Conservation (phyloP, 2,329 filamentous ascomycete species). For the Venturia aucupariae region DNA sequence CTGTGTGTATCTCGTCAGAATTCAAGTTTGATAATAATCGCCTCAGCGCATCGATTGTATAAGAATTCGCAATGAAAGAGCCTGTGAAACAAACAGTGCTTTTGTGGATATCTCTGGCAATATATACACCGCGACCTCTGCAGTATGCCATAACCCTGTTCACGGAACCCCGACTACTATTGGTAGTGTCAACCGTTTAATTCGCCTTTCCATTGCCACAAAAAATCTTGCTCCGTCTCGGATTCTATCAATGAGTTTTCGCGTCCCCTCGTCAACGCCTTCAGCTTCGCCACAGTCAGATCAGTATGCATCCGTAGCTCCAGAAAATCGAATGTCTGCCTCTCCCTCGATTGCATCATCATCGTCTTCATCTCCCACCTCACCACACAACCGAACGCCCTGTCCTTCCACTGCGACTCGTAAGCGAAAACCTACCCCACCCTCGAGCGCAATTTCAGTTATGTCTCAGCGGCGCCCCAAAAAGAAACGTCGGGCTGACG, state of each 20-base stretch:
- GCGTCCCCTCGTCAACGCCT: not conserved
- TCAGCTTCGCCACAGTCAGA: not conserved
- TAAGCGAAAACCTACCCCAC: not conserved
- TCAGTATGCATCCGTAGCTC: not conserved
- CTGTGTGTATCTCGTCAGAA: no score
- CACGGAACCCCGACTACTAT: not conserved
- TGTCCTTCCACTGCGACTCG: no score
- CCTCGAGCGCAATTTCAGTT: not conserved
- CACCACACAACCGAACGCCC: no score
- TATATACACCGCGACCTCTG: not conserved
- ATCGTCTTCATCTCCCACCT: no score
- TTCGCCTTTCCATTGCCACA: not conserved
- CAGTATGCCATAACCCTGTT: not conserved
- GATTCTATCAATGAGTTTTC: not conserved
- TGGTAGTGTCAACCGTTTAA: not conserved
- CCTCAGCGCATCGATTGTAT: not conserved
- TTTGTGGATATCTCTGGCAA: not conserved
- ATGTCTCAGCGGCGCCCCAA: not conserved
- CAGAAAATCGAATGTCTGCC: not conserved
- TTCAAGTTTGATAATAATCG: not conserved
- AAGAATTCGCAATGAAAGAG: no score
- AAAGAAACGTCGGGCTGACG: not conserved
- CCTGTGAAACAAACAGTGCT: not conserved
- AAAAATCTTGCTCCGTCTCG: not conserved
- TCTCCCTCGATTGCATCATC: not conserved